Percentiles rank a stretch among this genome's conserved stretches.
These are phyloP conservation scores for Globisporangium alternatum DNA, from an alignment of 352 stramenopile species.

Conservation along the genomic window DNA sequence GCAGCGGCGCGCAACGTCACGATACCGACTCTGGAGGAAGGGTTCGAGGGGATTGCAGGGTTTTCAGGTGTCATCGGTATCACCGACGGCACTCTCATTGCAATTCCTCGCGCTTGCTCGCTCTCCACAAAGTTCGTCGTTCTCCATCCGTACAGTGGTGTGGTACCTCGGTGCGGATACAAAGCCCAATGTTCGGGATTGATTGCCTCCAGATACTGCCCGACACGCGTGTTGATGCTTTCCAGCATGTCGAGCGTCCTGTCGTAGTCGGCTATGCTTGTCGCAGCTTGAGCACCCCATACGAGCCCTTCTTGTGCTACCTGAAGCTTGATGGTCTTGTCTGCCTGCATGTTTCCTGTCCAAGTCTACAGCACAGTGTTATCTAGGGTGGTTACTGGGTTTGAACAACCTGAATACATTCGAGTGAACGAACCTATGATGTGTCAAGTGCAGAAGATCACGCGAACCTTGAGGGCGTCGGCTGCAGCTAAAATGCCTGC, in stretches of 20 bases:
- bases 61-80: no score
- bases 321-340: not conserved
- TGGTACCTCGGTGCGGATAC: not conserved
- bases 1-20: not conserved
- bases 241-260: not conserved
- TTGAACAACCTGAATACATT: no score
- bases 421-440: constrained; percentile 2
- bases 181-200: not conserved
- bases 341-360: not conserved
- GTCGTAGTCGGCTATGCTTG: no score
- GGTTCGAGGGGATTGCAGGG: no score
- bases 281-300: not conserved
- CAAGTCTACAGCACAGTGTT: no score
- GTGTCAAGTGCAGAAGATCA: not conserved
- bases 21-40: no score
- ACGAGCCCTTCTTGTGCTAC: not conserved
- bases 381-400: no score
- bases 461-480: not conserved
- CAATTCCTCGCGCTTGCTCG: not conserved
- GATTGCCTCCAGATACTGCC: not conserved
- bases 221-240: not conserved
- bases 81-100: no score
- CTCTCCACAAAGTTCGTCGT: not conserved
- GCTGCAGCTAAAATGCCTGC: not conserved
- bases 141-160: not conserved